Evolutionary conservation across 129 eudicot species (phyloP).

Genomic region (Chrysanthemum seticuspe): DNA sequence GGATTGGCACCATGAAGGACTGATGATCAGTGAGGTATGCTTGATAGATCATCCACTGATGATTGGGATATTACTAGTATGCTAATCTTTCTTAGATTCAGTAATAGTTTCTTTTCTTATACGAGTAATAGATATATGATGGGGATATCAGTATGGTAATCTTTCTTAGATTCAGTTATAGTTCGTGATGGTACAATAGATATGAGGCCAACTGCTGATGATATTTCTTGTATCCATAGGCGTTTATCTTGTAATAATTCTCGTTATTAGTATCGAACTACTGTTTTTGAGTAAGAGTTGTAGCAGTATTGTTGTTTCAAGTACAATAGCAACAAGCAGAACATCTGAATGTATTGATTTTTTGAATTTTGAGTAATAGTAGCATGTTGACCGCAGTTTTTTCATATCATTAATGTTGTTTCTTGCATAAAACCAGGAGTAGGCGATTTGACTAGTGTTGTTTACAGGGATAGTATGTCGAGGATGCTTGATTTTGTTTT

Average conservation of each 20-base stretch:
- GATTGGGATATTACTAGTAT: conserved; percentile 13
- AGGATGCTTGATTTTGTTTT: not conserved
- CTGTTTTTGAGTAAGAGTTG: no score
- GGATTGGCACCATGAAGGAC: not conserved
- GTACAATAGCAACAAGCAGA: no score
- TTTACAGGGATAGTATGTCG: no score
- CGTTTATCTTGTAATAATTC: not conserved
- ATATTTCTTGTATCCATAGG: conserved; percentile 10
- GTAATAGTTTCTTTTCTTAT: conserved; percentile 13
- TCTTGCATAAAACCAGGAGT: not conserved
- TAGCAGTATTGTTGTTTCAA: no score
- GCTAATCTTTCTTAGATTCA: conserved; percentile 7
- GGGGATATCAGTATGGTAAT: no score
- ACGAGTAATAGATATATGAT: not conserved
- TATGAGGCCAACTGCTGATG: not conserved
- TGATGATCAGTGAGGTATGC: conserved; percentile 1
- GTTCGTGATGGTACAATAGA: no score
- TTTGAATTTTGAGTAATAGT: not conserved
- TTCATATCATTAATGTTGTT: not conserved
- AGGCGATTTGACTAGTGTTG: no score
- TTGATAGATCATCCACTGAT: conserved; percentile 36
- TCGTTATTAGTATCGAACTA: not conserved
- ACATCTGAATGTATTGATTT: no score
- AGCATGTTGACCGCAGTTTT: not conserved
- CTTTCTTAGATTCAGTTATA: no score